A percentile compares a stretch with the other conserved stretches of the same genome.
These are phyloP conservation scores for Discostella stelligeroides DNA, from an alignment of 108 stramenopile genomes.

Conservation along the genomic window DNA sequence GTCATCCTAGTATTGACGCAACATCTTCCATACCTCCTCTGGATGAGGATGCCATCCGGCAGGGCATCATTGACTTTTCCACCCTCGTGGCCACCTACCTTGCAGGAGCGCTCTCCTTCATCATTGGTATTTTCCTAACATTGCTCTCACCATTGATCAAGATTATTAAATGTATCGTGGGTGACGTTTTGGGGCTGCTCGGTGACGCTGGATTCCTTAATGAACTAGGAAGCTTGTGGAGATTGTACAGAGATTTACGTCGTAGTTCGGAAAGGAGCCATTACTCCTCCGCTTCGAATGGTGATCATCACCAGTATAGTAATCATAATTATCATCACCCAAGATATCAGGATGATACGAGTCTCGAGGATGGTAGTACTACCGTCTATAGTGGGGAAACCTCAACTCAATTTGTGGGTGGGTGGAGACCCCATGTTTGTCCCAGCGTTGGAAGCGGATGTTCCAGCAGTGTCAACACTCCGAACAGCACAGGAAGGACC, in stretches of 20 bases:
- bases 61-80: constrained; percentile 26
- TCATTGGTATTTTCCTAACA: constrained; percentile 35
- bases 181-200: constrained; percentile 27
- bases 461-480: background rate
- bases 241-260: constrained; percentile 14
- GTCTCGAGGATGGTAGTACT: constrained; percentile 3
- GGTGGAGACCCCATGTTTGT: constrained; percentile 29
- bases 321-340: background rate
- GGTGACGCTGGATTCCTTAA: constrained; percentile 21
- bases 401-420: constrained; percentile 22
- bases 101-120: constrained; percentile 24
- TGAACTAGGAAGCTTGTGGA: constrained; percentile 20
- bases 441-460: background rate
- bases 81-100: constrained; percentile 30
- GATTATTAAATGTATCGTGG: constrained; percentile 25
- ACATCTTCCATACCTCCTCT: background rate
- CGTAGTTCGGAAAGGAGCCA: background rate
- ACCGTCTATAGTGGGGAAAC: background rate
- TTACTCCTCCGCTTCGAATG: background rate
- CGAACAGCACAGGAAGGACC: background rate
- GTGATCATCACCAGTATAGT: background rate
- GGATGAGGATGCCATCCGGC: constrained; percentile 39
- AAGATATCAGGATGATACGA: background rate
- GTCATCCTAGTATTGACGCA: background rate
- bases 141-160: constrained; percentile 30